Evolutionary conservation across 495 filamentous ascomycete genomes (phyloP).

Genomic region (Trichoderma erinaceum): DNA sequence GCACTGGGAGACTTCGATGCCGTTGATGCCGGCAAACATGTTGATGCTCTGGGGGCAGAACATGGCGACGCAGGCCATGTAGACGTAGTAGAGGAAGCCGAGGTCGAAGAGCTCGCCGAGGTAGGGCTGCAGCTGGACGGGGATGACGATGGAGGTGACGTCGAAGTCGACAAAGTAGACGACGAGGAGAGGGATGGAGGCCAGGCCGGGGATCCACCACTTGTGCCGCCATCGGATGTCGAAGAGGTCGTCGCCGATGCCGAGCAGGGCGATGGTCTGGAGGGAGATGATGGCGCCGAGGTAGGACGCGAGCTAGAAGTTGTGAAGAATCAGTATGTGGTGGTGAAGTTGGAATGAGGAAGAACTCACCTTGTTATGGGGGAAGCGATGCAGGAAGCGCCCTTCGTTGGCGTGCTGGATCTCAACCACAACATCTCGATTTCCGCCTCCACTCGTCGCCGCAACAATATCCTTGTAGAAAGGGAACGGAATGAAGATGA

Average conservation of each 20-base stretch:
- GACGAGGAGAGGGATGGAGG: slow-evolving; percentile 86
- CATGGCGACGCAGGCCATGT: slow-evolving; percentile 92
- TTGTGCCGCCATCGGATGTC: slow-evolving; percentile 99
- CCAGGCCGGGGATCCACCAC: slow-evolving; percentile 91
- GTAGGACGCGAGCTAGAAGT: slow-evolving; percentile 76
- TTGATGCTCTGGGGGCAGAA: slow-evolving; percentile 99
- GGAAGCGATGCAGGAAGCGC: slow-evolving; percentile 81
- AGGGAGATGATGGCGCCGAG: slow-evolving; percentile 89
- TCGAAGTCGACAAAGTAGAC: slow-evolving; percentile 98
- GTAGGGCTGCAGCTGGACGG: slow-evolving; percentile 74
- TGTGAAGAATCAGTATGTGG: not conserved
- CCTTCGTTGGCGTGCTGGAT: slow-evolving; percentile 65
- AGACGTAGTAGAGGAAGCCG: slow-evolving; percentile 85
- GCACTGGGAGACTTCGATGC: slow-evolving; percentile 92
- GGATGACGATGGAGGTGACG: slow-evolving; percentile 89
- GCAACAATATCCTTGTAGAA: slow-evolving; percentile 98
- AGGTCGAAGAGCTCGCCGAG: slow-evolving; percentile 78
- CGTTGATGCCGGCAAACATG: slow-evolving; percentile 95
- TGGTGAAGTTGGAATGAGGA: not conserved
- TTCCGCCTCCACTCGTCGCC: slow-evolving; percentile 91
- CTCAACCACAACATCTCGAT: slow-evolving; percentile 72
- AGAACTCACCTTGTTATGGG: slow-evolving; percentile 73
- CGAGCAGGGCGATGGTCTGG: slow-evolving; percentile 81
- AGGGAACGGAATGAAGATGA: slow-evolving; percentile 89
- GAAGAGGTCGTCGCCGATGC: slow-evolving; percentile 92